Base-by-base conservation (phyloP, 305 asterid species). In the Fraxinus baroniana region DNA sequence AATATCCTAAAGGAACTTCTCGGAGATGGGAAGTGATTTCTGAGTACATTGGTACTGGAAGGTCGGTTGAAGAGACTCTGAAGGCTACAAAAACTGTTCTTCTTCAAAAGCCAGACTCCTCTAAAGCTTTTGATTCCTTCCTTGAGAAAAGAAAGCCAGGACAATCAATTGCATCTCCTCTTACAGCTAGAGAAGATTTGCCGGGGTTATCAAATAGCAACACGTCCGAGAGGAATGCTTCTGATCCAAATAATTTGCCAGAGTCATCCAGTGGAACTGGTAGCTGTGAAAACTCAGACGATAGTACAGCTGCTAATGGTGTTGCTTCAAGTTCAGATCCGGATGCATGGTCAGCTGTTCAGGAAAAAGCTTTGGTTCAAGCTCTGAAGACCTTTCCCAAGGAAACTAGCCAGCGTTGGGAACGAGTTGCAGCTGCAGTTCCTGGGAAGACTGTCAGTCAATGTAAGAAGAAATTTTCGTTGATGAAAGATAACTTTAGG, bases 11-110 rank as follows among this genome's bases (percentile, higher is more conserved):
- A 90, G 99, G 99, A 79, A 96, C 98, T 57, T 94, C 99, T 20
- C 85, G 97, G 64, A 90, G 99, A 85, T 96, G 98, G 98, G 99
- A 96, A 88, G 98, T 96, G 83, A 88, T 96, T 72, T 96, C 99
- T 1, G 99, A 96, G 73, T 96, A 90, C 78, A 88, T 96, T 77
- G 98, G 98, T 77, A 93, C 98, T 0, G 87, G 85, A 20, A 88
- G 99, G 85, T 92, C 98, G 30, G 98, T 96, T 77, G 99, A 96
- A 84, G 98, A 93, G 91, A 96, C 94, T 90, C 91, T 94, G 33
- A 96, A 91, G 91, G 99, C 98, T 82, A 93, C 98, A 18, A 96
- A 96, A 89, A 90, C 98, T 1, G 98, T 94, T 84, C 97, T 96
- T 78, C 94, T 96, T 44, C 98, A 96, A 86, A 96, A 96, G 87